Base-by-base conservation (phyloP, 768 basidiomycete genomes). In the Boletus rubescentipes region DNA sequence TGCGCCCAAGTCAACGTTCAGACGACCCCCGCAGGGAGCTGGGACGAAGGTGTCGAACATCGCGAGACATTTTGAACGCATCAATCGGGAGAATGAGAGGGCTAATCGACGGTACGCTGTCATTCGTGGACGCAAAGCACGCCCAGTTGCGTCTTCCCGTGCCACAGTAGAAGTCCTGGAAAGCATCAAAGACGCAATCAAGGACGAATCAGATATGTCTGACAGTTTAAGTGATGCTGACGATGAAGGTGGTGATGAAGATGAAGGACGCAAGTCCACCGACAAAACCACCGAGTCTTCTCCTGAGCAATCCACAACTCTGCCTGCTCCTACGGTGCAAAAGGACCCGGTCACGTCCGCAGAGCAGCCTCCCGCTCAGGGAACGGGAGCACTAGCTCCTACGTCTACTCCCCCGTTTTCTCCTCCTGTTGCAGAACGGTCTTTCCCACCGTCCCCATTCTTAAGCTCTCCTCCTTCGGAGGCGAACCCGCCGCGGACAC, bases 181-280 rank as follows among this genome's bases (percentile, higher is more conserved):
- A 49, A 94, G 91, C 63, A 82, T 97, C 63, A 87, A 89, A 66
- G 94, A 97, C 63, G 95, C 91, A 2, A 90, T 97, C 66, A 91
- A 92, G 61, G 92, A 89, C 59, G 84, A 90, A 59, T 86, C 86
- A 20, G 89, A 90, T 46, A 78, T 77, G 53, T 86, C 85, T 4
- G 86, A 89, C 59, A 81, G 85, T 11, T 79, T 84, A 61, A 68
- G 79, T 51, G 82, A 85, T 57, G 86, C 85, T 9, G 86, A 85
- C 46, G 82, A 87, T 48, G 85, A 88, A 59, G 82, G 85, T 30
- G 84, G 82, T 11, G 83, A 82, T 39, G 78, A 83, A 6, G 81
- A 79, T 30, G 80, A 82, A 35, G 67, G 67, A 34, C 69, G 70
- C 41, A 70, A 68, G 45, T 49, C 62, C 43, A 57, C 57, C 23